These are phyloP conservation scores for Trametes sanguinea DNA, from an alignment of 768 basidiomycete species.

Conservation along the genomic window DNA sequence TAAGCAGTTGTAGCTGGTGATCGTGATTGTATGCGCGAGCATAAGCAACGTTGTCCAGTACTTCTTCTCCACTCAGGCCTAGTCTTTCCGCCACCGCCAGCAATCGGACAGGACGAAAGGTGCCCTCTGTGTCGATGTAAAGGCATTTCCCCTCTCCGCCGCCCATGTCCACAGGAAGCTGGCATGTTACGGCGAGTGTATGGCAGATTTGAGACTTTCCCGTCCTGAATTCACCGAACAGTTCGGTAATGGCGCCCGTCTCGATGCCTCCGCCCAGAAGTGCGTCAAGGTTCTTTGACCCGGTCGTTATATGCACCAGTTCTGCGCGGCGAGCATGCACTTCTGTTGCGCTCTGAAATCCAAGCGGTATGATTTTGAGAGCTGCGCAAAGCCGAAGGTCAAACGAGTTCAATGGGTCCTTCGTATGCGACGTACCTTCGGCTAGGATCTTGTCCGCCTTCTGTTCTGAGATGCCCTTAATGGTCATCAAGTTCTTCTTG, in stretches of 20 bases:
- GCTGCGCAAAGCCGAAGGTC: conserved; percentile 48
- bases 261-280: conserved; percentile 97
- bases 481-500: conserved; percentile 85
- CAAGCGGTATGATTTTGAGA: conserved; percentile 93
- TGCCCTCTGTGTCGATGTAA: conserved; percentile 99
- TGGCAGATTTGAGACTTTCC: conserved; percentile 99
- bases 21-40: conserved; percentile 98
- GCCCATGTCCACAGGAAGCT: conserved; percentile 95
- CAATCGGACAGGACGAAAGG: conserved; percentile 94
- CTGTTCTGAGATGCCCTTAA: conserved; percentile 95
- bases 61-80: conserved; percentile 97
- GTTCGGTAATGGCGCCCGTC: conserved; percentile 96
- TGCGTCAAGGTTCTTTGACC: conserved; percentile 94
- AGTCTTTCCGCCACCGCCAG: conserved; percentile 94
- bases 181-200: conserved; percentile 96
- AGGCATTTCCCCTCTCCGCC: conserved; percentile 99
- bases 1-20: conserved; percentile 88
- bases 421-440: conserved; percentile 64
- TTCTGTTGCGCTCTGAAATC: conserved; percentile 98
- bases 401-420: background rate
- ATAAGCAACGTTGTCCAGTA: conserved; percentile 97
- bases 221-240: conserved; percentile 98
- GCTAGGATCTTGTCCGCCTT: conserved; percentile 96
- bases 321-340: conserved; percentile 94
- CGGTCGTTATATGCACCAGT: conserved; percentile 94